Percentiles rank a stretch among this genome's conserved stretches.
These are phyloP conservation scores for Phytopythium helicoides DNA, from an alignment of 352 stramenopile genomes.

Conservation along the genomic window DNA sequence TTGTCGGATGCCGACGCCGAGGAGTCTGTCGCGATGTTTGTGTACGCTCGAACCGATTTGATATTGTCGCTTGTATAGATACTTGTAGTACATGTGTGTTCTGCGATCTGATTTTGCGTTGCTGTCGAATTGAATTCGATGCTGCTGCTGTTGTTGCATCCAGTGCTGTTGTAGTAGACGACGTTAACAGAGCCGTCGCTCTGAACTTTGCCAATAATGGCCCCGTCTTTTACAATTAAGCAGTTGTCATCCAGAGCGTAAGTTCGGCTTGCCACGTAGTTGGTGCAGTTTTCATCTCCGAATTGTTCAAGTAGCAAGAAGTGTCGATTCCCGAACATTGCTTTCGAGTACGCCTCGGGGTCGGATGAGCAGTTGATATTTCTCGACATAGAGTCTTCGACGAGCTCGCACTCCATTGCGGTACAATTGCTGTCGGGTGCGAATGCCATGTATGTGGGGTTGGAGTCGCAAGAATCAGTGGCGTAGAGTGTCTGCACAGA, in stretches of 20 bases:
- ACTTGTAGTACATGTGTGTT: not conserved
- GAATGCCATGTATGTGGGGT: not conserved
- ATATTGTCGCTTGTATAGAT: too few relatives aligned
- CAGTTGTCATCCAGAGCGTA: not conserved
- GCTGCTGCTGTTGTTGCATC: too few relatives aligned
- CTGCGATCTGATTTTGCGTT: not conserved
- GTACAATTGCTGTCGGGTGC: not conserved
- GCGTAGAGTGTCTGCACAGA: not conserved
- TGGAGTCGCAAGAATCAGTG: not conserved
- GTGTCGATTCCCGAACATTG: not conserved
- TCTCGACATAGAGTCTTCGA: not conserved
- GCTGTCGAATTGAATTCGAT: too few relatives aligned
- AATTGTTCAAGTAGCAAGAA: constrained; percentile 1
- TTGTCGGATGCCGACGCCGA: not conserved
- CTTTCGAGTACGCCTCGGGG: not conserved
- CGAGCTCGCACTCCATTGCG: not conserved
- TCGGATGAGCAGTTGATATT: constrained; percentile 1
- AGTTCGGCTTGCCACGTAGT: not conserved
- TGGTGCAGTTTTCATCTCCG: not conserved
- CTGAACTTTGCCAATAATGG: too few relatives aligned
- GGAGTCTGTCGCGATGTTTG: not conserved
- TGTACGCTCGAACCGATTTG: not conserved
- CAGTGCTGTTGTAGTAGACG: not conserved
- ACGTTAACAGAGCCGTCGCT: not conserved
- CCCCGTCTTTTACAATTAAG: too few relatives aligned